Conservation (phyloP, 495 filamentous ascomycete genomes). For the Lophiostoma macrostomum region DNA sequence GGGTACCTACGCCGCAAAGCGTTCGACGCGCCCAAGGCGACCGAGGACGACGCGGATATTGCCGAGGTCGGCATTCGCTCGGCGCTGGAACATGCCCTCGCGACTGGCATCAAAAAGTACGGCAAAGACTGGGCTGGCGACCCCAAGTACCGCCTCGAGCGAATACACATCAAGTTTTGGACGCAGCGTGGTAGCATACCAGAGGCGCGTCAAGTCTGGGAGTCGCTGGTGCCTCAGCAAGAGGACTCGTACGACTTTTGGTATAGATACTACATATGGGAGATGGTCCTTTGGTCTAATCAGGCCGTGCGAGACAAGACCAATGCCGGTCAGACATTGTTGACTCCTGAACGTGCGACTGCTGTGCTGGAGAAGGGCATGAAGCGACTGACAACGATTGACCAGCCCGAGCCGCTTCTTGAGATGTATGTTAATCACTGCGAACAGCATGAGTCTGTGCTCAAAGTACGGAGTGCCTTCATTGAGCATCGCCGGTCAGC, state of each 20-base stretch:
- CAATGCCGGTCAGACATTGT: constrained; percentile 31
- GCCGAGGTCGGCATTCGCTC: constrained; percentile 86
- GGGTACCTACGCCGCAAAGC: constrained; percentile 82
- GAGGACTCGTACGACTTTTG: constrained; percentile 86
- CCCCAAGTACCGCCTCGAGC: constrained; percentile 80
- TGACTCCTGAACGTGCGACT: constrained; percentile 63
- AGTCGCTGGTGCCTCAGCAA: constrained; percentile 62
- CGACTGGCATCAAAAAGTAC: constrained; percentile 72
- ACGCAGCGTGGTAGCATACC: constrained; percentile 69
- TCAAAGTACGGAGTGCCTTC: constrained; percentile 66
- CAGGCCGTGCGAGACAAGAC: constrained; percentile 21
- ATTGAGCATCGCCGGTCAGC: constrained; percentile 65
- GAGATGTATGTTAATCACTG: constrained; percentile 81
- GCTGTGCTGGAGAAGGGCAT: constrained; percentile 72
- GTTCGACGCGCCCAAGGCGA: constrained; percentile 59
- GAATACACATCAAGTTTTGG: constrained; percentile 86
- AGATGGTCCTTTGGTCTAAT: constrained; percentile 68
- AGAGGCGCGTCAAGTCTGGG: constrained; percentile 70
- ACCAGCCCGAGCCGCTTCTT: constrained; percentile 89
- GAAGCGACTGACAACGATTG: constrained; percentile 59
- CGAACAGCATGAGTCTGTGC: constrained; percentile 75
- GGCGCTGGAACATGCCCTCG: constrained; percentile 75
- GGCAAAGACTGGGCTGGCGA: constrained; percentile 77
- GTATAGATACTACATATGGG: constrained; percentile 87
- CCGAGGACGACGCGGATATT: constrained; percentile 86